Base-by-base conservation (phyloP, 345 rosid genomes). In the Iberis pinnata region DNA sequence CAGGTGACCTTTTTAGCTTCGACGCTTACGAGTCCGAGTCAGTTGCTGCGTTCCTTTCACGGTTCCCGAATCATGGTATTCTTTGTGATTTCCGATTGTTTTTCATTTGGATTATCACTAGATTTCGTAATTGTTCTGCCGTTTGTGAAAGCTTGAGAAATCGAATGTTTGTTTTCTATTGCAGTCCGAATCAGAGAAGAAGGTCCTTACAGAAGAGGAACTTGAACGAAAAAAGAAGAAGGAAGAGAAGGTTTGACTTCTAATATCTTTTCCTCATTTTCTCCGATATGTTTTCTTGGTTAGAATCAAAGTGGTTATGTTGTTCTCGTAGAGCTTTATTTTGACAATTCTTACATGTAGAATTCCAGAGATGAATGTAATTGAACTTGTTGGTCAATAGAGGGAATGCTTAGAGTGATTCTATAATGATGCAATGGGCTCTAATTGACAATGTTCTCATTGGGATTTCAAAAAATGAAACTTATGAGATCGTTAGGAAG, bases 161-260 rank as follows among this genome's bases (percentile, higher is more conserved):
- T 43, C 31, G 9, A 32, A 27, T 22, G 42, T 36, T 57, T 24
- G 38, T 55, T 20, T 60, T 40, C 9, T 19, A 9, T 55, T 19
- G 43, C 79, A 80, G 87, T 71, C 83, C 9, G 75, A 58, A 47
- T 53, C 79, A 26, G 94, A 77, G 59, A 68, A 69, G 55, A 80
- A 76, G 74, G 66, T 61, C 3, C 75, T 63, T 41, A 80, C 85
- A 5, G 80, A 66, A 9, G 89, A 85, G 58, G 97, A 89, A 15
- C 79, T 78, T 12, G 97, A 89, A 72, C 69, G 88, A 35, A 83
- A 89, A 80, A 86, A 85, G 84, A 89, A 78, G 73, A 89, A 86
- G 60, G 95, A 89, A 53, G 93, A 89, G 61, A 86, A 86, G 81
- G 8, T 29, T 43, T 27, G 33, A 42, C 47, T 37, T 16, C 12